These are phyloP conservation scores for Tripterygium wilfordii DNA, from an alignment of 177 flowering plant species.

Conservation along the genomic window DNA sequence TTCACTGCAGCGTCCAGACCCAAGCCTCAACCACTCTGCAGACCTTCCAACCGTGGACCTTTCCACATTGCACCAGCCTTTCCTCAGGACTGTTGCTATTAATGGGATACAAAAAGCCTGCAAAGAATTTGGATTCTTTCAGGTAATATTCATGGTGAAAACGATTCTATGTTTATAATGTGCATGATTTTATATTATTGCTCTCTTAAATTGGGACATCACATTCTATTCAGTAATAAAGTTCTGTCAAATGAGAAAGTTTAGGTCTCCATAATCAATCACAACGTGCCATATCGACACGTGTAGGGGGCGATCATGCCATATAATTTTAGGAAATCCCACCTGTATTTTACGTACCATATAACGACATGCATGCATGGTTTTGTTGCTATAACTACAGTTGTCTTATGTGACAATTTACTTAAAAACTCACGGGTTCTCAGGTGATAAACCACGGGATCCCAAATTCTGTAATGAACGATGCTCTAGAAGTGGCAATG, in stretches of 20 bases:
- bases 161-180: no score
- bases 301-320: no score
- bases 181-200: no score
- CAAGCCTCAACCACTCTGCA: constrained; percentile 2
- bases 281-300: no score
- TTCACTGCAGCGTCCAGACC: constrained; percentile 27
- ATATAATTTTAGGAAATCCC: no score
- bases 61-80: constrained; percentile 19
- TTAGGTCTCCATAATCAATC: no score
- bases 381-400: background rate
- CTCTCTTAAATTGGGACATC: no score
- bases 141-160: constrained; percentile 22
- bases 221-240: no score
- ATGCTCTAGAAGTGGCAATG: constrained; percentile 26
- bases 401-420: background rate
- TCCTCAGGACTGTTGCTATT: constrained; percentile 16
- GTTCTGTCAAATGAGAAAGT: no score
- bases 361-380: constrained; percentile 3
- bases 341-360: no score
- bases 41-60: constrained; percentile 34
- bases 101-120: constrained; percentile 29
- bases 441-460: constrained; percentile 43
- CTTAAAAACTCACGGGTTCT: background rate
- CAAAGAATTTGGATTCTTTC: constrained; percentile 36
- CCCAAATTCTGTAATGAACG: constrained; percentile 13